Conservation (phyloP, 768 basidiomycete species). For the Porpolomopsis calyptriformis region DNA sequence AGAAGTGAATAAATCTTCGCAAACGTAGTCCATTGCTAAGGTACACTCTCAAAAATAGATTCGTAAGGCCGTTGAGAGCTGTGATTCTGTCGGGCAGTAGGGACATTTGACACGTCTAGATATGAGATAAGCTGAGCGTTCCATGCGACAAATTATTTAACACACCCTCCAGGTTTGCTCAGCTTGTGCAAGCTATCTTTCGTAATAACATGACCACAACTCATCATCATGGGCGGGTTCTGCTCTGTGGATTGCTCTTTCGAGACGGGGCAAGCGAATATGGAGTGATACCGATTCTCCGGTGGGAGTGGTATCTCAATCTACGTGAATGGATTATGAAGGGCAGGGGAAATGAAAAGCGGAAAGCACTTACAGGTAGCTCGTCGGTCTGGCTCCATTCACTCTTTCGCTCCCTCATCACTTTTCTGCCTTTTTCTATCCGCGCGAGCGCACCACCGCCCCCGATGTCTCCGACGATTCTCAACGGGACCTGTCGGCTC, state of each 20-base stretch:
- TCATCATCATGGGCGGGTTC: conserved; percentile 98
- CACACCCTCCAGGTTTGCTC: conserved; percentile 69
- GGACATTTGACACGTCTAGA: conserved; percentile 88
- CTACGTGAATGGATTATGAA: conserved; percentile 29
- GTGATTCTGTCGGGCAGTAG: conserved; percentile 84
- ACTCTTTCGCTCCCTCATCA: conserved; percentile 87
- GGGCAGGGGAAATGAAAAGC: conserved; percentile 3
- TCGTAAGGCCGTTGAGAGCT: conserved; percentile 40
- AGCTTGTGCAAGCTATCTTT: conserved; percentile 86
- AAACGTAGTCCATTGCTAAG: no score
- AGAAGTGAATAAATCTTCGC: no score
- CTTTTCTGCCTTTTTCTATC: conserved; percentile 88
- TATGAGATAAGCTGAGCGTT: neutral
- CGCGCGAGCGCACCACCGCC: conserved; percentile 83
- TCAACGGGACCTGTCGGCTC: conserved; percentile 80
- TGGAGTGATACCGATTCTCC: conserved; percentile 88
- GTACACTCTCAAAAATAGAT: conserved; percentile 64
- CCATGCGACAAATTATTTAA: conserved; percentile 6
- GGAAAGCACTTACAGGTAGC: conserved; percentile 52
- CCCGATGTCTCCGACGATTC: conserved; percentile 87
- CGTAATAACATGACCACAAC: conserved; percentile 90
- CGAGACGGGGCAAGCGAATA: conserved; percentile 95
- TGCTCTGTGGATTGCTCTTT: conserved; percentile 90
- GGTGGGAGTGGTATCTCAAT: conserved; percentile 87
- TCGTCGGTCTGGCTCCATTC: conserved; percentile 89